phyloP scores from a whole-genome alignment of 176 grass and related monocot species.

The Areca catechu region DNA sequence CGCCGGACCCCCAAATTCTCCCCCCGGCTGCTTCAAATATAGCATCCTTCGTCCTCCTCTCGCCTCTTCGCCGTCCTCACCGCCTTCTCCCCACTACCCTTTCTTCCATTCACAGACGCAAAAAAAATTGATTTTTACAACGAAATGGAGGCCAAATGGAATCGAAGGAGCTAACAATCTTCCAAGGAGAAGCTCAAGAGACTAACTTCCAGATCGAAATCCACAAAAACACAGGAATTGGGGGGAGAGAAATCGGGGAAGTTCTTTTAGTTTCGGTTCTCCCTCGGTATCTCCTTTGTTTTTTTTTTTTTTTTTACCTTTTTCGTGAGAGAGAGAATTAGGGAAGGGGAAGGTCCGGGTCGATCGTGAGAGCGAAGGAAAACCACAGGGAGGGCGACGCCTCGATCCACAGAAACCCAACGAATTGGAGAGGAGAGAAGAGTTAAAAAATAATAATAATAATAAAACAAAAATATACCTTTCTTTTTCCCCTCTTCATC shows the following conservation, averaged over 20 bases:
- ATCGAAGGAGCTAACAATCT: not conserved
- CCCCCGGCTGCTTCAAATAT: slow-evolving; percentile 60
- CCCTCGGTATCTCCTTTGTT: not conserved
- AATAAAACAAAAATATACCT: no score
- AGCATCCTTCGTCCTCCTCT: slow-evolving; percentile 37
- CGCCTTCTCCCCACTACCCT: not conserved
- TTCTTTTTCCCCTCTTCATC: no score
- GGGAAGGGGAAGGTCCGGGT: not conserved
- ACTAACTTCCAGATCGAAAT: no score
- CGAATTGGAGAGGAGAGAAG: not conserved
- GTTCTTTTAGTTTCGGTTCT: not conserved
- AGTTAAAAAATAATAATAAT: slow-evolving; percentile 2
- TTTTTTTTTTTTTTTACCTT: no score
- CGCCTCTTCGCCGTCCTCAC: not conserved
- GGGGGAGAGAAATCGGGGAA: no score
- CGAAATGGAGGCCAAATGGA: slow-evolving; percentile 21
- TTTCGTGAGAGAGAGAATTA: slow-evolving; percentile 1
- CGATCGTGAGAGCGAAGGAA: slow-evolving; percentile 18
- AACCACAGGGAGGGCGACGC: slow-evolving; percentile 26
- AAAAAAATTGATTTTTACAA: not conserved
- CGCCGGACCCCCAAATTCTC: slow-evolving; percentile 39
- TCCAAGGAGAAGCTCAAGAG: not conserved
- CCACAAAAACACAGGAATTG: no score
- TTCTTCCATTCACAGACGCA: slow-evolving; percentile 9
- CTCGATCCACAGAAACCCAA: slow-evolving; percentile 23